Conservation (phyloP, 192 early-diverging fungal genomes). For the Mortierella antarctica region DNA sequence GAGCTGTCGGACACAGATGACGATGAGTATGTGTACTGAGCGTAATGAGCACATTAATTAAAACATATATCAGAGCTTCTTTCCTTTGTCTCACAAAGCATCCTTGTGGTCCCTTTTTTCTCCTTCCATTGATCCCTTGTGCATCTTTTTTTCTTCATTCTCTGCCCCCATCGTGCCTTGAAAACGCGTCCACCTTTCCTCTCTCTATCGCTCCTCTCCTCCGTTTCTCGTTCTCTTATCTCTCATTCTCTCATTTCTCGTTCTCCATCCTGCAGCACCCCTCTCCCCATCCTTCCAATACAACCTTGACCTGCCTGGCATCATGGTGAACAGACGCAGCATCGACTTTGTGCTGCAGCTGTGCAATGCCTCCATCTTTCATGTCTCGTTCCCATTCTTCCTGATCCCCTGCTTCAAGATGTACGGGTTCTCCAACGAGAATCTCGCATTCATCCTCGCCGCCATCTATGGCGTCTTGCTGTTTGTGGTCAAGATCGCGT, state of each 20-base stretch:
- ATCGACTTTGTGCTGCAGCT: constrained; percentile 45
- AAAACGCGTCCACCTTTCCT: not conserved
- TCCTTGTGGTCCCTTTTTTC: too few species aligned
- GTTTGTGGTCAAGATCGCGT: constrained; percentile 13
- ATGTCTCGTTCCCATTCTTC: constrained; percentile 49
- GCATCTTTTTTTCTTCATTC: too few species aligned
- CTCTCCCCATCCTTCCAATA: not conserved
- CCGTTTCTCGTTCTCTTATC: not conserved
- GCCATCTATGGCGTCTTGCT: constrained; percentile 24
- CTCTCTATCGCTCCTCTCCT: not conserved
- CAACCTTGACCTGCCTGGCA: not conserved
- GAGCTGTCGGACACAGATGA: too few species aligned
- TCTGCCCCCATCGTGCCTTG: too few species aligned
- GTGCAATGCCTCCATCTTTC: constrained; percentile 44
- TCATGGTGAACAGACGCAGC: constrained; percentile 31
- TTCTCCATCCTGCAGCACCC: not conserved
- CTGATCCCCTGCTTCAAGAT: constrained; percentile 44
- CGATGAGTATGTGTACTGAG: too few species aligned
- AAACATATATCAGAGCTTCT: too few species aligned
- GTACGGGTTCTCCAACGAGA: constrained; percentile 39
- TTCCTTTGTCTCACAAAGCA: too few species aligned
- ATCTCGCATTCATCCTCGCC: constrained; percentile 8
- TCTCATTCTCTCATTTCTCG: constrained; percentile 1
- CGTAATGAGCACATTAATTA: too few species aligned
- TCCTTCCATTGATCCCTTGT: too few species aligned